Conservation (phyloP, 352 stramenopile genomes). For the Plasmopara muralis region DNA sequence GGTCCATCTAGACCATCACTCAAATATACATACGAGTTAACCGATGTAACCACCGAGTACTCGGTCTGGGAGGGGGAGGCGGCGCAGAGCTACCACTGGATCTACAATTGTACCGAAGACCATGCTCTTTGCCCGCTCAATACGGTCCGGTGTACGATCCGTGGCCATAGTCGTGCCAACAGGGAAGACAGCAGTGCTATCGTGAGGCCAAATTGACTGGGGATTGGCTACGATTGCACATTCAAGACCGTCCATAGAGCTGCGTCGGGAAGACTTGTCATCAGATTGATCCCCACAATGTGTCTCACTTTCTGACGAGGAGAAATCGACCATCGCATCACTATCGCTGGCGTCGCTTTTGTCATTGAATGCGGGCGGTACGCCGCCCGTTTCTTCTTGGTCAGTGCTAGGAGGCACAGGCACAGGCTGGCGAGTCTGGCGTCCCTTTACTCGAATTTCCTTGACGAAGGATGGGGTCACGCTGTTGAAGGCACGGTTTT, state of each 20-base stretch:
- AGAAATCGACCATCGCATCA: no score
- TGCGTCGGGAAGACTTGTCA: background rate
- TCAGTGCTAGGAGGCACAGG: no score
- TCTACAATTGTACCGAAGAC: background rate
- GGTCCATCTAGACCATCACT: background rate
- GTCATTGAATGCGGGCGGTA: no score
- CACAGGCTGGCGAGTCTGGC: no score
- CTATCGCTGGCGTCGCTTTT: no score
- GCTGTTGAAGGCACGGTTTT: no score
- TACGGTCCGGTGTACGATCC: no score
- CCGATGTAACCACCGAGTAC: background rate
- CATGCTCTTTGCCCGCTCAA: background rate
- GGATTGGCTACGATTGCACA: background rate
- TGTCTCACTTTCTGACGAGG: background rate
- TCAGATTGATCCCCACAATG: slow-evolving; percentile 2
- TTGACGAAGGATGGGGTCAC: no score
- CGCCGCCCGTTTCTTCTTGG: no score
- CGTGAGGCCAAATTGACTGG: no score
- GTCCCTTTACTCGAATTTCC: no score
- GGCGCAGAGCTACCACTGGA: background rate
- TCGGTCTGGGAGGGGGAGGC: background rate
- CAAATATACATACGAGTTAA: background rate
- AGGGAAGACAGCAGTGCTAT: background rate
- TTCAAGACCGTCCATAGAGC: background rate
- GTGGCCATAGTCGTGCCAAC: no score